These are phyloP conservation scores for Trifolium pratense DNA, from an alignment of 306 rosid genomes.

Conservation along the genomic window DNA sequence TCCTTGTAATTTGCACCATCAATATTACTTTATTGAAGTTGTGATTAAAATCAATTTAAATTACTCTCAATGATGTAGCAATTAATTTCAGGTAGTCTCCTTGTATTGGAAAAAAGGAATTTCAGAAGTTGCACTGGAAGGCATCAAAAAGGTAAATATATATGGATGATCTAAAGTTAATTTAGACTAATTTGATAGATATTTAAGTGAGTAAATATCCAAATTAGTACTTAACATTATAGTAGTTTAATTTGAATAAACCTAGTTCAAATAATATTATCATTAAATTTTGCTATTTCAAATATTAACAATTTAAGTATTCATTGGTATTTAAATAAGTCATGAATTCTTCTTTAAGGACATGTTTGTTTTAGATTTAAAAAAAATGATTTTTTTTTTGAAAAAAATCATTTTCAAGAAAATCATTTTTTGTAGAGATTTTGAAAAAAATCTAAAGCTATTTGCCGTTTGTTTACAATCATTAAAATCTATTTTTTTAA, in stretches of 20 bases:
- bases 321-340: background rate
- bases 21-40: background rate
- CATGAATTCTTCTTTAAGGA: background rate
- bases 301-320: background rate
- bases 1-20: no score
- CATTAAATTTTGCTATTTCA: no score
- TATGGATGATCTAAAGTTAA: background rate
- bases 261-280: background rate
- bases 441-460: no score
- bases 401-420: no score
- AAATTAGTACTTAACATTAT: background rate
- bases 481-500: no score
- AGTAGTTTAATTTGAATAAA: background rate
- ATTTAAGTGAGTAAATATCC: background rate
- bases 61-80: background rate
- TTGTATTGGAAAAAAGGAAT: background rate
- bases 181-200: background rate
- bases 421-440: no score
- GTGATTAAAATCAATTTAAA: background rate
- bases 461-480: no score
- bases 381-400: no score
- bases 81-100: background rate
- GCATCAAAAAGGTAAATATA: background rate
- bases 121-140: background rate
- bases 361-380: no score